Evolutionary conservation across 306 rosid genomes (phyloP).

Genomic region (Ormosia emarginata): DNA sequence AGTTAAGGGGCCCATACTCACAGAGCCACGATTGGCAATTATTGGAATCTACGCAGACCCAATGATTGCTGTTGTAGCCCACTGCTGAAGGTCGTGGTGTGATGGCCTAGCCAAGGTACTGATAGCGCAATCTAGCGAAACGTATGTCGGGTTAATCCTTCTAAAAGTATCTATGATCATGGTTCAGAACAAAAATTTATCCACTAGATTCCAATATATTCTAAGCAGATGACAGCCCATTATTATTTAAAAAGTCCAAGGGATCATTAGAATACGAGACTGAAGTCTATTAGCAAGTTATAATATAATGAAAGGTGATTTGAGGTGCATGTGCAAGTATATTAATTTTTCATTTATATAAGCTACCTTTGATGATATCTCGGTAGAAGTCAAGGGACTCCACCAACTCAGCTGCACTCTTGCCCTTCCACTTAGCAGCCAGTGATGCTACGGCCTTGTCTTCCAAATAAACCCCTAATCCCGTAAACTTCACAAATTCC

Average conservation of each 20-base stretch:
- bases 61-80: too few species aligned
- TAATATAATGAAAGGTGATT: too few species aligned
- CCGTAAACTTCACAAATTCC: slow-evolving; percentile 60
- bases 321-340: neutral
- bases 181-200: neutral
- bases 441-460: slow-evolving; percentile 49
- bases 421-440: slow-evolving; percentile 62
- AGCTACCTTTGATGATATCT: slow-evolving; percentile 56
- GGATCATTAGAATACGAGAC: neutral
- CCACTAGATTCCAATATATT: neutral
- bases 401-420: slow-evolving; percentile 37
- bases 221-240: neutral
- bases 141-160: too few species aligned
- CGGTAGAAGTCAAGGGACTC: slow-evolving; percentile 66
- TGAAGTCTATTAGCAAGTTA: neutral
- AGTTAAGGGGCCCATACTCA: too few species aligned
- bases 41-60: too few species aligned
- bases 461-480: slow-evolving; percentile 73
- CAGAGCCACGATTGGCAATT: too few species aligned
- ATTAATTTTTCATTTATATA: neutral
- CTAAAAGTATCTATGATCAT: too few species aligned
- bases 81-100: too few species aligned
- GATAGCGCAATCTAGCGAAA: too few species aligned
- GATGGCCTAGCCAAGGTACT: too few species aligned
- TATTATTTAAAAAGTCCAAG: neutral